Evolutionary conservation across 2,329 filamentous ascomycete species (phyloP), one percentile per base, ranked within the genome.

Genomic region (Elsinoe fawcettii): DNA sequence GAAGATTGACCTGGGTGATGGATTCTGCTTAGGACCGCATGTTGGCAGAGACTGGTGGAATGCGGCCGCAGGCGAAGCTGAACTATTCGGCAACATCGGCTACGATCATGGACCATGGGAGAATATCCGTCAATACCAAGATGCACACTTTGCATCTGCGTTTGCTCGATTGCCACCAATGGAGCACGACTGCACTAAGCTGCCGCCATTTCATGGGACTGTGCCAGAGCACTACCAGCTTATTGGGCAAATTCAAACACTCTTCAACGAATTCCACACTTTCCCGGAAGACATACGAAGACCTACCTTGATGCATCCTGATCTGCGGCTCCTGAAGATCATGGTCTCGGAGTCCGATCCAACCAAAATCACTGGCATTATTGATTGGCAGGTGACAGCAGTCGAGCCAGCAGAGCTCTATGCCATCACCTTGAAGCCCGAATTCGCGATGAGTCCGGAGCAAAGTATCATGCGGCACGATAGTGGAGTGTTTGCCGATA

Each of bases 291-390:
- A 54, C 47, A 39, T 59, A 8, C 11, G 22, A 11, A 22, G 30
- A 18, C 58, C 65, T 11, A 64, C 64, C 47, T 59, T 70, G 34
- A 67, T 66, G 61, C 68, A 71, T 54, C 61, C 64, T 30, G 66
- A 70, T 61, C 60, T 70, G 27, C 67, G 69, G 58, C 61, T 57
- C 32, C 64, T 65, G 16, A 71, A 70, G 57, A 69, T 71, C 47
- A 68, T 70, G 57, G 65, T 70, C 37, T 65, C 67, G 49, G 56
- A 62, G 54, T 60, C 60, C 32, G 60, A 69, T 36, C 65, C 65
- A 5, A 66, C 64, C 34, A 61, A 62, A 51, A 66, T 70, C 46
- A 63, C 66, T 8, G 63, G 63, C 34, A 66, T 70, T 56, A 69
- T 72, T 34, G 67, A 71, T 56, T 72, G 68, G 69, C 66, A 71